Base-by-base conservation (phyloP, 257 asterid genomes). In the Verbena officinalis region DNA sequence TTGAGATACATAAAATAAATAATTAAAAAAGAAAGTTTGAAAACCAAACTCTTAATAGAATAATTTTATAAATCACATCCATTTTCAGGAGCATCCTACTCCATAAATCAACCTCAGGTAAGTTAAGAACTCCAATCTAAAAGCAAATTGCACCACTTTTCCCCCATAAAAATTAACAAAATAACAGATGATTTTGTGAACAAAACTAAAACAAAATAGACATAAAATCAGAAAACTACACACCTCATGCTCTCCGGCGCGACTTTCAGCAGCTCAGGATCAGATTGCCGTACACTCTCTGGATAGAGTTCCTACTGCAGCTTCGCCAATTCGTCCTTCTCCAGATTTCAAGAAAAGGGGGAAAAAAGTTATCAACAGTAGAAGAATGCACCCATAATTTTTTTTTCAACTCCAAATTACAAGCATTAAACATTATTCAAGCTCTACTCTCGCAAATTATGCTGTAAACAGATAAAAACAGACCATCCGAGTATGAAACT, bases 231-330 rank as follows among this genome's bases (percentile, higher is more conserved):
- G 64, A 49, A 63, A 27, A 23, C 27, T 10, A 42, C 68, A 14
- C 69, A 87, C 95, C 93, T 86, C 96, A 88, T 84, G 79, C 86
- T 79, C 80, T 87, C 93, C 1, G 77, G 76, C 11, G 85, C 88
- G 59, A 68, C 70, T 74, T 84, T 77, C 81, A 60, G 83, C 70
- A 81, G 49, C 30, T 83, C 84, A 13, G 85, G 75, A 70, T 81
- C 85, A 40, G 85, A 66, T 59, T 82, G 92, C 64, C 78, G 79
- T 36, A 59, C 83, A 65, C 83, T 73, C 77, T 77, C 96, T 9
- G 75, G 80, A 49, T 70, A 74, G 75, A 80, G 43, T 76, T 83
- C 82, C 69, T 74, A 34, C 59, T 78, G 87, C 80, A 80, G 81
- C 80, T 87, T 78, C 75, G n/a, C n/a, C n/a, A 79, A 65, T 19